Conservation (phyloP, 257 asterid species). For the Ajuga chamaepitys region DNA sequence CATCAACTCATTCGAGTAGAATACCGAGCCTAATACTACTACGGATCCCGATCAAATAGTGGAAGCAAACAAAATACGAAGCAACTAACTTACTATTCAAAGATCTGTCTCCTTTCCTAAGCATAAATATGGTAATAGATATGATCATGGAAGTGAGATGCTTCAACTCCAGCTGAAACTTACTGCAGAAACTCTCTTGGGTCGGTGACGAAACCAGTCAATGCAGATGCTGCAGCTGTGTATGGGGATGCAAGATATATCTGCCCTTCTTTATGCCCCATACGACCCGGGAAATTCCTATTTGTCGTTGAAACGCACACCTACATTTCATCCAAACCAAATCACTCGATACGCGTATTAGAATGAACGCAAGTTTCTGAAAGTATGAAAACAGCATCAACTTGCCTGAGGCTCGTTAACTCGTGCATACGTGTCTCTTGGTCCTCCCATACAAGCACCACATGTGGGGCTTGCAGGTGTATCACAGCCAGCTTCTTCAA, state of each 20-base stretch:
- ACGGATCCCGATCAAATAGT: no score
- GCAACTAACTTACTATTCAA: no score
- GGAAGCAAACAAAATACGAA: no score
- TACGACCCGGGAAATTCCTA: constrained; percentile 82
- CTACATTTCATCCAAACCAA: background rate
- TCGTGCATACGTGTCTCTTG: constrained; percentile 92
- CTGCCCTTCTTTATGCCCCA: constrained; percentile 97
- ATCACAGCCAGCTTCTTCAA: constrained; percentile 99
- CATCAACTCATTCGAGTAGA: no score
- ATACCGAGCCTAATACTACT: no score
- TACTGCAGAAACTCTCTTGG: constrained; percentile 79
- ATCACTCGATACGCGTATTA: background rate
- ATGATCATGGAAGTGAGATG: no score
- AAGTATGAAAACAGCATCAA: background rate
- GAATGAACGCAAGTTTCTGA: no score
- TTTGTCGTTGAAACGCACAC: constrained; percentile 48
- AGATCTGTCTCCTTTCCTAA: no score
- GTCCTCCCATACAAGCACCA: constrained; percentile 98
- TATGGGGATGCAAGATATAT: constrained; percentile 97
- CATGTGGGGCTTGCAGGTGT: constrained; percentile 98
- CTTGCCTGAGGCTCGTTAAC: constrained; percentile 89
- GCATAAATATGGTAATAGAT: no score
- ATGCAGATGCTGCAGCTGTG: constrained; percentile 91
- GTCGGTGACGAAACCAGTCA: constrained; percentile 84
- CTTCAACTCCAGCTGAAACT: background rate